Evolutionary conservation across 2,329 filamentous ascomycete genomes (phyloP).

Genomic region (Phyllosticta ampelicida): DNA sequence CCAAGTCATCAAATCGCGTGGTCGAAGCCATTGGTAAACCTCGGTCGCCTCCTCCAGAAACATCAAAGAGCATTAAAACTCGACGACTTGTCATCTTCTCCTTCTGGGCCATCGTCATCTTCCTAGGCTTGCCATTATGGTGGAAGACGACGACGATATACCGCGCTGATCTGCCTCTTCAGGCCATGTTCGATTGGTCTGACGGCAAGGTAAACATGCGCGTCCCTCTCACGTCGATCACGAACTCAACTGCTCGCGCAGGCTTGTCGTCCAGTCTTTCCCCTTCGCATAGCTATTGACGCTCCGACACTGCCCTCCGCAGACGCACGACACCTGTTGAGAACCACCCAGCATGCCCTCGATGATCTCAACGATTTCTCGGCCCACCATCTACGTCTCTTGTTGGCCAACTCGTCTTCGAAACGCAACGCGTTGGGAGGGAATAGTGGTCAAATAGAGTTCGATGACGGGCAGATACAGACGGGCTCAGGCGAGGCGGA

Average conservation of each 20-base stretch:
- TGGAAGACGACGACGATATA: conserved; percentile 91
- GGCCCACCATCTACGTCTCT: conserved; percentile 68
- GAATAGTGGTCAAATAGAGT: conserved; percentile 14
- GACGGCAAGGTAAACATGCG: conserved; percentile 61
- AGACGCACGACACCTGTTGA: conserved; percentile 63
- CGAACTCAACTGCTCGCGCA: conserved; percentile 29
- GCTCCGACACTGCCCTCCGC: conserved; percentile 53
- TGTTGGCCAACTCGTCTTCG: conserved; percentile 37
- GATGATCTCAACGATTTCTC: conserved; percentile 82
- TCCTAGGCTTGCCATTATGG: conserved; percentile 87
- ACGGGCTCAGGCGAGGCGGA: conserved; percentile 30
- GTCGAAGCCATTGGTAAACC: neutral
- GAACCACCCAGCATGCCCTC: conserved; percentile 72
- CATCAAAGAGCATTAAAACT: conserved; percentile 53
- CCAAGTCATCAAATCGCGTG: neutral
- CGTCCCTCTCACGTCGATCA: neutral
- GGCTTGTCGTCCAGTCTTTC: conserved; percentile 82
- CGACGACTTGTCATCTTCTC: conserved; percentile 69
- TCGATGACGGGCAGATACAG: neutral
- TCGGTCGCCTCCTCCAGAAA: conserved; percentile 61
- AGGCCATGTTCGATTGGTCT: conserved; percentile 83
- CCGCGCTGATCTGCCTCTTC: conserved; percentile 69
- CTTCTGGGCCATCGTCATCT: conserved; percentile 80
- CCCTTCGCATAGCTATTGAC: conserved; percentile 69
- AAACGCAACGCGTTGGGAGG: conserved; percentile 25